Evolutionary conservation across 1,284 basidiomycete genomes (phyloP).

Genomic region (Tilletia walkeri): DNA sequence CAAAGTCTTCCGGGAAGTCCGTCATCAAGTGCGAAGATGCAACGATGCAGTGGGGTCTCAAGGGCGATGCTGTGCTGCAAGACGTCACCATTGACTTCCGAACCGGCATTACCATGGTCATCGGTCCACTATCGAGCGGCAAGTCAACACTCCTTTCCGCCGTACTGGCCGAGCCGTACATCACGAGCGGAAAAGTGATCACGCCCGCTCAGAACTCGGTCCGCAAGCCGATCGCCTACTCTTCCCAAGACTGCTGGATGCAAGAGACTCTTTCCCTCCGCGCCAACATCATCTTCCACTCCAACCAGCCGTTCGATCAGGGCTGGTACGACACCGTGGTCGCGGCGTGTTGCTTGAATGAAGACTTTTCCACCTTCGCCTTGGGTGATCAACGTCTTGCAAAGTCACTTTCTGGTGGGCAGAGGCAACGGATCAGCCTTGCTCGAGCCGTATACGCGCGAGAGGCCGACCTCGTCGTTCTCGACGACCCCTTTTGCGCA

Average conservation of each 20-base stretch:
- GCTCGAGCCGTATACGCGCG: conserved; percentile 34
- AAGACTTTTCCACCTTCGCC: conserved; percentile 23
- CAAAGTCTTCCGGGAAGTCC: neutral
- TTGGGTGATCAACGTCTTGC: conserved; percentile 18
- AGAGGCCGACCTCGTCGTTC: conserved; percentile 17
- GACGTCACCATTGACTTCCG: conserved; percentile 18
- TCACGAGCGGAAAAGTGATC: neutral
- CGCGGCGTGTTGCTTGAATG: conserved; percentile 25
- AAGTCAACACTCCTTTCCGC: conserved; percentile 35
- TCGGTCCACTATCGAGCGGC: conserved; percentile 28
- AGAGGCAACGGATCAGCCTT: conserved; percentile 36
- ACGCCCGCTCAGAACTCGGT: neutral
- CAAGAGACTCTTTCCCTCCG: conserved; percentile 28
- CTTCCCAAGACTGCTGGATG: conserved; percentile 30
- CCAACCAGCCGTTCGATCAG: neutral
- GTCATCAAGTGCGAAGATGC: neutral
- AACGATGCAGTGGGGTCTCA: neutral
- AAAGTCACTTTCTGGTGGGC: conserved; percentile 36
- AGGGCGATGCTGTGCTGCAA: neutral
- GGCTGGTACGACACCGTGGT: conserved; percentile 26
- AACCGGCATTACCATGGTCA: conserved; percentile 20
- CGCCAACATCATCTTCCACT: conserved; percentile 33
- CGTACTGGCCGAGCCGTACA: conserved; percentile 28
- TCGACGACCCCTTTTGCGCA: conserved; percentile 35
- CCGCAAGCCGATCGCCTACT: conserved; percentile 21